Base-by-base conservation (phyloP, 345 rosid genomes). In the Carallia pectinifolia region DNA sequence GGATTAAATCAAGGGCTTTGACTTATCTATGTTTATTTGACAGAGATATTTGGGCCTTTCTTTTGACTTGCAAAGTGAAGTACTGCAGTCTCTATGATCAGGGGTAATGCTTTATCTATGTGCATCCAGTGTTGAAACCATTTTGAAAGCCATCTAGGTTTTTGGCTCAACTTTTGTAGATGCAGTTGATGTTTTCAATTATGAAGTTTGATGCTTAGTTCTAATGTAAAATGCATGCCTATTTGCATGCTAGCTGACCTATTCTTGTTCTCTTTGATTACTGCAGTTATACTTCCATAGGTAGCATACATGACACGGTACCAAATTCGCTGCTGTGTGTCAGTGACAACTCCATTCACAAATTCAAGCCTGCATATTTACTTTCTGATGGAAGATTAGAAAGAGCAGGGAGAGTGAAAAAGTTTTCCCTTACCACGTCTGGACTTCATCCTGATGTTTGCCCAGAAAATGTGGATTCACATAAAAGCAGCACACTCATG, bases 1-100 rank as follows among this genome's bases (percentile, higher is more conserved):
- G 30, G n/a, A 33, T 27, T 55, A 30, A 27, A 23, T 50, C 23
- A 31, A 7, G 72, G 65, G 29, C 44, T 61, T 61, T 78, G 58
- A 82, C 74, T 56, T 72, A 36, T 74, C 6, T 61, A 23, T 62
- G 63, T 67, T 69, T 74, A 70, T 67, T 79, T 73, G 71, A 70
- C 92, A 95, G 98, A 81, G 98, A 95, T 86, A 94, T 92, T 19
- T 95, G 99, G 99, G 96, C 99, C 50, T 95, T 95, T 79, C 80
- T 95, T 39, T 83, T 85, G 80, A 92, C 92, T 65, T 86, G 97
- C 89, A 89, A 90, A 84, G 94, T 90, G 71, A 92, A 83, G 65
- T 95, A 95, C 84, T 95, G 99, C 85, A 83, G 92, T 76, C 99
- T 95, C 73, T 95, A 95, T 80, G 98, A 95, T 78, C 86, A 89